Base-by-base conservation (phyloP, 1,284 basidiomycete species). In the Ganoderma boninense region DNA sequence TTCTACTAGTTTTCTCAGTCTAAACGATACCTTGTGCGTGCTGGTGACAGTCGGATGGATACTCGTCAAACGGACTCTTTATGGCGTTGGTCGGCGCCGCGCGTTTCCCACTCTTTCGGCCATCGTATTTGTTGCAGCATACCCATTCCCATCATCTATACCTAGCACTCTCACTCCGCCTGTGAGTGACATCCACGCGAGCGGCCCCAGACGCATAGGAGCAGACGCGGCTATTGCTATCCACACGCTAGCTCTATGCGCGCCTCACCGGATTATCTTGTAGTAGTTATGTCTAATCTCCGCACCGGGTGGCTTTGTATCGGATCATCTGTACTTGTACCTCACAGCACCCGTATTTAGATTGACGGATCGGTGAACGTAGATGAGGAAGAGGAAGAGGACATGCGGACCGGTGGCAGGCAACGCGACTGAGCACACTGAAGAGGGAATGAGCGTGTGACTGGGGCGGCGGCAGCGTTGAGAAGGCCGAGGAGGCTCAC, bases 91-190 rank as follows among this genome's bases (percentile, higher is more conserved):
- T 62, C 16, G 29, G 42, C 60, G 40, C 60, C 60, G 23, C 40
- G 6, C 38, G 23, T 61, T 69, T 70, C 71, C 66, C 70, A 77
- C 76, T 73, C 72, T 49, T 56, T 65, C 68, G 59, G 40, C 69
- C 66, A 66, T 71, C 59, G 69, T 44, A 62, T 67, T 69, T 57
- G 63, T 69, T 60, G 65, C 72, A 67, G 69, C 67, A 72, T 74
- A 76, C 74, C 74, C 74, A 66, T 72, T 74, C 71, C 69, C 72
- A 73, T 69, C 66, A 69, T 68, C 54, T 73, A 76, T 76, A 76
- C 75, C 75, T 73, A 66, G 64, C 64, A 64, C 65, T 72, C 72
- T 67, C 73, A 74, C 73, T 69, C 69, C 71, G 69, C 71, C 71
- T 75, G 71, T 72, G 69, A 72, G 65, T 67, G 43, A 69, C 65